phyloP scores from a whole-genome alignment of 139 green algal genomes.

The Chlamydomonas sphaeroides region DNA sequence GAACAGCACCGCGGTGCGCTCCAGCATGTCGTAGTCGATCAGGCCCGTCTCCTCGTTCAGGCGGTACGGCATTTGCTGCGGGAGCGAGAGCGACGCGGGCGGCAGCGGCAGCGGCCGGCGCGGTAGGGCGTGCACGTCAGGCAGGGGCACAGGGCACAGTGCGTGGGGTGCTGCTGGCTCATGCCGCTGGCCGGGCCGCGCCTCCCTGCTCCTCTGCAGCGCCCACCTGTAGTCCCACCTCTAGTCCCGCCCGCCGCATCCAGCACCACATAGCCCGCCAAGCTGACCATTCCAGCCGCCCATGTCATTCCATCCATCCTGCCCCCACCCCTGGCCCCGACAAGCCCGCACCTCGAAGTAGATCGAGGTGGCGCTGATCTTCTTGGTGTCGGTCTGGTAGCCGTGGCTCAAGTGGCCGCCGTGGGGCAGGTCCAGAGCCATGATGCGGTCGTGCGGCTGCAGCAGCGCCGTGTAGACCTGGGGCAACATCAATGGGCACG shows the following conservation, averaged over 20 bases:
- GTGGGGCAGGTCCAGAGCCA: conserved; percentile 98
- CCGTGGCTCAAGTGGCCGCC: conserved; percentile 97
- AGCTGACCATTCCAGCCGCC: too few species aligned
- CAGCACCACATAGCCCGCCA: too few species aligned
- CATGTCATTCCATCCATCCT: too few species aligned
- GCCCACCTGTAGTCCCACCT: too few species aligned
- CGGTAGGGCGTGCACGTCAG: too few species aligned
- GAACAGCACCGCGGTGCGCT: conserved; percentile 77
- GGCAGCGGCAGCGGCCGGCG: too few species aligned
- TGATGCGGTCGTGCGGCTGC: conserved; percentile 98
- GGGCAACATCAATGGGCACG: too few species aligned
- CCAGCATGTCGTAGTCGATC: conserved; percentile 96
- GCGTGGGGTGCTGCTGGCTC: too few species aligned
- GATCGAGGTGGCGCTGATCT: conserved; percentile 96
- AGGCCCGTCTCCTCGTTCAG: conserved; percentile 94
- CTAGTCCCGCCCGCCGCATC: too few species aligned
- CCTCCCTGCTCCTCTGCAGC: too few species aligned
- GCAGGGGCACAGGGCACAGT: too few species aligned
- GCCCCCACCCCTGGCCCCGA: background rate
- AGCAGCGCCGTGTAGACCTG: conserved; percentile 98
- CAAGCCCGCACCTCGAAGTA: conserved; percentile 89
- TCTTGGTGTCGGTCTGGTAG: conserved; percentile 98
- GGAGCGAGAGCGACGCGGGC: background rate
- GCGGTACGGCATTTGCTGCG: conserved; percentile 93
- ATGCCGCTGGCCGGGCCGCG: too few species aligned